Conservation (phyloP, 331 rosid genomes). For the Malus hybrid region DNA sequence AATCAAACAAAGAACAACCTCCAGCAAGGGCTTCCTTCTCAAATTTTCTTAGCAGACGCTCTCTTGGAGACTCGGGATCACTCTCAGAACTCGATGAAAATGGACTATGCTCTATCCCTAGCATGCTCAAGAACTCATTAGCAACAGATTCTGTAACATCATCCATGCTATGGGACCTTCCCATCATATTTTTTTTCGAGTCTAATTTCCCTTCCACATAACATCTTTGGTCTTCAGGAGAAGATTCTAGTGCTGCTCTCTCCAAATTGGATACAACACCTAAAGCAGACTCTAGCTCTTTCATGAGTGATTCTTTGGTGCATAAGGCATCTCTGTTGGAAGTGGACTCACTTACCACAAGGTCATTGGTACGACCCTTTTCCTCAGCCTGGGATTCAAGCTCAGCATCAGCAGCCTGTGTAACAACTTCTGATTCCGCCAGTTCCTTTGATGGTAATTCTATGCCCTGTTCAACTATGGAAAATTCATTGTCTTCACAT, state of each 20-base stretch:
- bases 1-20: slow-evolving; percentile 62
- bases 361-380: slow-evolving; percentile 22
- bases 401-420: slow-evolving; percentile 34
- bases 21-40: slow-evolving; percentile 62
- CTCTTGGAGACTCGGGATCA: slow-evolving; percentile 85
- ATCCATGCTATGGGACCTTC: slow-evolving; percentile 42
- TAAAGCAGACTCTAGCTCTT: slow-evolving; percentile 72
- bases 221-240: slow-evolving; percentile 35
- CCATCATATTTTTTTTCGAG: slow-evolving; percentile 1
- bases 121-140: slow-evolving; percentile 61
- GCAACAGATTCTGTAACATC: slow-evolving; percentile 60
- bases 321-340: slow-evolving; percentile 22
- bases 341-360: slow-evolving; percentile 17
- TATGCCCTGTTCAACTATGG: slow-evolving; percentile 43
- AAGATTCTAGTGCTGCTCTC: slow-evolving; percentile 52
- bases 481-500: slow-evolving; percentile 36
- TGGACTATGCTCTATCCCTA: slow-evolving; percentile 54
- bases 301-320: slow-evolving; percentile 50
- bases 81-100: slow-evolving; percentile 45
- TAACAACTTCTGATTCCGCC: slow-evolving; percentile 16
- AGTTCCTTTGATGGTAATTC: slow-evolving; percentile 36
- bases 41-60: slow-evolving; percentile 62
- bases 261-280: slow-evolving; percentile 43
- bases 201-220: slow-evolving; percentile 20
- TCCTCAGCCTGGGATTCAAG: slow-evolving; percentile 23